Conservation (phyloP, 495 filamentous ascomycete species). For the Hypoxylon trugodes region DNA sequence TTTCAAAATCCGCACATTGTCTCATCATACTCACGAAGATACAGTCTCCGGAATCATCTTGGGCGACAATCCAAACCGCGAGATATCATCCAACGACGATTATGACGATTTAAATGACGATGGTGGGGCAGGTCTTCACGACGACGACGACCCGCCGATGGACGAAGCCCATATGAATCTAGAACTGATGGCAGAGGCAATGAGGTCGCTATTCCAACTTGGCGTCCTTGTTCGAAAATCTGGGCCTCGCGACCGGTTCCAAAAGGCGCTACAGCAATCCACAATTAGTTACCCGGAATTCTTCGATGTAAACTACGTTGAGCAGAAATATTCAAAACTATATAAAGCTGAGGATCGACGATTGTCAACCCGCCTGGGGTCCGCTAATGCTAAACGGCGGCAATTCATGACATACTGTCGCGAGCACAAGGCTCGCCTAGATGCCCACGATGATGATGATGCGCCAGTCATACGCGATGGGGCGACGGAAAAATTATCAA, state of each 20-base stretch:
- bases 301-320: background rate
- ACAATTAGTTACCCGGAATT: background rate
- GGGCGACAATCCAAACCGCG: background rate
- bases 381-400: background rate
- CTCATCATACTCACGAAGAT: background rate
- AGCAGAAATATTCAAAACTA: background rate
- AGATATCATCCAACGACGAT: background rate
- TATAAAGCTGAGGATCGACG: background rate
- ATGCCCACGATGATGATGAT: background rate
- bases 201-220: background rate
- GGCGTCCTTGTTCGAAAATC: background rate
- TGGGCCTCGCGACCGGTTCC: background rate
- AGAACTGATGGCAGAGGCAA: background rate
- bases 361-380: background rate
- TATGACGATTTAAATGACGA: background rate
- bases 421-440: background rate
- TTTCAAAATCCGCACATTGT: background rate
- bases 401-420: background rate
- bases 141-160: background rate
- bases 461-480: background rate
- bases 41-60: background rate
- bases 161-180: background rate
- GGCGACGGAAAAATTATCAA: background rate
- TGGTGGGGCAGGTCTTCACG: background rate
- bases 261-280: background rate